These are phyloP conservation scores for Pseudomicrostroma phylloplanum DNA, from an alignment of 1,284 basidiomycete species.

Conservation along the genomic window DNA sequence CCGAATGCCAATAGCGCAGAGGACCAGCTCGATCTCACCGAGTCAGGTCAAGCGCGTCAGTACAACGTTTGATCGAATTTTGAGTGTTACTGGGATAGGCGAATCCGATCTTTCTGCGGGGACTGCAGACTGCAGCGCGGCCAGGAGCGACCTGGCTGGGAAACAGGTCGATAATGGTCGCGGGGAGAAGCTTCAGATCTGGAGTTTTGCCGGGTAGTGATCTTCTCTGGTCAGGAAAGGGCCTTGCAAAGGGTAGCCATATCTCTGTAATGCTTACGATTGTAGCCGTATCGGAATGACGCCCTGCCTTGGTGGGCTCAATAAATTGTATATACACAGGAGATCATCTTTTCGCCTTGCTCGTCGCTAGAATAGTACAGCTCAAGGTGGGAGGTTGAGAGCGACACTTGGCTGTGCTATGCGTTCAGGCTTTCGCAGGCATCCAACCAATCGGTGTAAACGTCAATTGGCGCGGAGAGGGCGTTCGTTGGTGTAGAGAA, in stretches of 20 bases:
- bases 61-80: slow-evolving; percentile 31
- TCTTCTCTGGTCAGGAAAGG: too few species aligned
- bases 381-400: too few species aligned
- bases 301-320: neutral
- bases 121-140: neutral
- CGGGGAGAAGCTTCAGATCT: slow-evolving; percentile 26
- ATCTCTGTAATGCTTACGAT: too few species aligned
- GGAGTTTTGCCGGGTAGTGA: slow-evolving; percentile 19
- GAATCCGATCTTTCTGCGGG: neutral
- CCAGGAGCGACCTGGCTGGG: neutral
- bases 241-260: too few species aligned
- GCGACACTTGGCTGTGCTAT: neutral
- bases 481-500: slow-evolving; percentile 55
- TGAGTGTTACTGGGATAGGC: slow-evolving; percentile 18
- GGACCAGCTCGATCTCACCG: slow-evolving; percentile 4
- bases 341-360: too few species aligned
- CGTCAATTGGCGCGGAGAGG: slow-evolving; percentile 78
- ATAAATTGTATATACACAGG: neutral
- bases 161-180: too few species aligned
- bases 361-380: too few species aligned
- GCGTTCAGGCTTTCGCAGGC: slow-evolving; percentile 14
- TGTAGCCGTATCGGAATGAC: too few species aligned
- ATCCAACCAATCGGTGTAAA: slow-evolving; percentile 56
- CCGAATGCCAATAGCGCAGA: neutral
- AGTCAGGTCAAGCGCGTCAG: slow-evolving; percentile 22